phyloP scores from a whole-genome alignment of 2,329 filamentous ascomycete species.

The Verticillium klebahnii region DNA sequence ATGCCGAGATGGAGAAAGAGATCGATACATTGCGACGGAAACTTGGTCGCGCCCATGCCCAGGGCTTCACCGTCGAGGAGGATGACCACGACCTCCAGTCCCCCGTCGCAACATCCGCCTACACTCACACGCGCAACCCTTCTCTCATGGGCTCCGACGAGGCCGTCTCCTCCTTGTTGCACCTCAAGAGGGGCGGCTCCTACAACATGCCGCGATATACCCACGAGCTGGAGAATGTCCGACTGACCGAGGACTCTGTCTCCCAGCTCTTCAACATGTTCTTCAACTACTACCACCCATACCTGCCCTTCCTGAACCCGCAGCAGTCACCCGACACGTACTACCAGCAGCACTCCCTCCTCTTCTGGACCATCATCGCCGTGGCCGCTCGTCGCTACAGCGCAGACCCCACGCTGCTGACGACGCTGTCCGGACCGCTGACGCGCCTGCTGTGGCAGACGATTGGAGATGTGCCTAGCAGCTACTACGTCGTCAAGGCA shows the following conservation, averaged over 20 bases:
- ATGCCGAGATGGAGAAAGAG: conserved; percentile 83
- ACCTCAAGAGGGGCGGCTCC: conserved; percentile 60
- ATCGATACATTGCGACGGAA: conserved; percentile 64
- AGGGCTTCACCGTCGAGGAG: conserved; percentile 51
- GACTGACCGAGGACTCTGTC: conserved; percentile 60
- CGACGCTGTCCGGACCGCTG: conserved; percentile 62
- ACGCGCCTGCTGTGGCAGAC: conserved; percentile 73
- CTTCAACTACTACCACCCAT: conserved; percentile 72
- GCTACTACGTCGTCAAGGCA: conserved; percentile 77
- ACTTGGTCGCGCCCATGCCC: conserved; percentile 54
- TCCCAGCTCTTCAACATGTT: conserved; percentile 67
- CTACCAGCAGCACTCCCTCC: conserved; percentile 69
- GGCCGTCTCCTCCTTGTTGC: conserved; percentile 61
- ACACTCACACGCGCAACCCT: conserved; percentile 56
- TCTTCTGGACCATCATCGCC: conserved; percentile 82
- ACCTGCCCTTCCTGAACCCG: conserved; percentile 69
- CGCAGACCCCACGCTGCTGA: conserved; percentile 59
- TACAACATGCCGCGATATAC: conserved; percentile 56
- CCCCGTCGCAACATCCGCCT: conserved; percentile 52
- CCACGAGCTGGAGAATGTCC: conserved; percentile 58
- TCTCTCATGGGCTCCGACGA: conserved; percentile 65
- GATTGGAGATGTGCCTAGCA: conserved; percentile 71
- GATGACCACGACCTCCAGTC: conserved; percentile 56
- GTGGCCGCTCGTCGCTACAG: conserved; percentile 70
- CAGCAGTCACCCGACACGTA: conserved; percentile 66